A percentile compares a stretch with the other conserved stretches of the same genome.
Conservation (phyloP, 129 eudicot species). For the Pittosporum tobira region DNA sequence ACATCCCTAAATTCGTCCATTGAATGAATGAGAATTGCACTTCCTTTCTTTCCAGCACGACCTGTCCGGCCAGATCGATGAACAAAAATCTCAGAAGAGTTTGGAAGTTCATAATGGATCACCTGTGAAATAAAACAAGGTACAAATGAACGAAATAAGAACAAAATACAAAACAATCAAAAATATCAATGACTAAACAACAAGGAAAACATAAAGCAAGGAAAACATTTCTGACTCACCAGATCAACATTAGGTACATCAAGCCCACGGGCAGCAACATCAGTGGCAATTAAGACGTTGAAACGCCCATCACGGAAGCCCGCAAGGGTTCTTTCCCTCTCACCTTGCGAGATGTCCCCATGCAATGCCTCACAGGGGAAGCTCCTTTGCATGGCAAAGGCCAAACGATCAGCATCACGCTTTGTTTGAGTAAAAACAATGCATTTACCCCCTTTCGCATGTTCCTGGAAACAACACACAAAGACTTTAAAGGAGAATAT, state of each 20-base stretch:
- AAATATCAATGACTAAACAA: neutral
- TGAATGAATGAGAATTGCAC: slow-evolving; percentile 65
- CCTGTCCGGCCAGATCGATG: slow-evolving; percentile 97
- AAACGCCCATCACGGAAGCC: slow-evolving; percentile 69
- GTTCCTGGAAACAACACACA: slow-evolving; percentile 42
- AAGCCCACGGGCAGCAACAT: slow-evolving; percentile 99
- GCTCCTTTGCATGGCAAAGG: slow-evolving; percentile 48
- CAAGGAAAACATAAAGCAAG: neutral
- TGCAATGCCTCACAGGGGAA: slow-evolving; percentile 80
- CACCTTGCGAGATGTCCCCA: slow-evolving; percentile 85
- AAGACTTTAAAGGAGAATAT: neutral
- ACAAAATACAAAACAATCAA: neutral
- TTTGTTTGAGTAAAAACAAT: slow-evolving; percentile 90
- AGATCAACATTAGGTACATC: slow-evolving; percentile 98
- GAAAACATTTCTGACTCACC: slow-evolving; percentile 28
- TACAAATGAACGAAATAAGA: neutral
- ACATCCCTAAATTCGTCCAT: slow-evolving; percentile 49
- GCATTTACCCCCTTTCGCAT: slow-evolving; percentile 88
- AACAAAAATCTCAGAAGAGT: slow-evolving; percentile 71
- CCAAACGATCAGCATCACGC: slow-evolving; percentile 81
- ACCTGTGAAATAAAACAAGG: slow-evolving; percentile 27
- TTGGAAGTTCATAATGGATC: slow-evolving; percentile 82
- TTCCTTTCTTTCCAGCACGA: slow-evolving; percentile 97
- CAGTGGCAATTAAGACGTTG: slow-evolving; percentile 77
- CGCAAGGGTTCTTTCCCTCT: slow-evolving; percentile 84